Evolutionary conservation across 2,329 filamentous ascomycete species (phyloP), one percentile per base, ranked within the genome.

Genomic region (Blastomyces gilchristii): DNA sequence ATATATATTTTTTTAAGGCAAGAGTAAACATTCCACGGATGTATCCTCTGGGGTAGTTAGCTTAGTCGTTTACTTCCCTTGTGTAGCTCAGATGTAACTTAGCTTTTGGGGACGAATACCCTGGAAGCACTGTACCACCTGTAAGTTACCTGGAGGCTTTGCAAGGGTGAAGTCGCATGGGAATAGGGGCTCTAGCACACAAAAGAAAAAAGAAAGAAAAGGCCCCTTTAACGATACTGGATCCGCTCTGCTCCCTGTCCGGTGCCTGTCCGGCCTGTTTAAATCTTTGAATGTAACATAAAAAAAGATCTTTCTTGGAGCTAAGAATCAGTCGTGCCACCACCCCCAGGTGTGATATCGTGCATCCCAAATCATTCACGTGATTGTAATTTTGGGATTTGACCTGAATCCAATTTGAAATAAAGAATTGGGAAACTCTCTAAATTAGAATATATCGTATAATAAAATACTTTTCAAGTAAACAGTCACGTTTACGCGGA

Each of bases 301-400:
- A 12, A 49, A 49, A 12, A 0, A 22, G n/a, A 22, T 25, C 47
- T 25, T 12, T 49, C 45, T 41, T 41, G 34, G 16, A 57, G 34
- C 53, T 57, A 57, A 57, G 22, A 39, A 39, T 22, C 18, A 28
- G 37, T 58, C 22, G 54, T 58, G 54, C 47, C n/a, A 25, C n/a
- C n/a, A 22, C n/a, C n/a, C 22, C 22, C 18, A 14, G 6, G 22
- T 7, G 54, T 58, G 37, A 58, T 58, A 58, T 28, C 54, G 54
- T 58, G 54, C 54, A 58, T 58, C 37, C 54, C 37, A 58, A 43
- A 6, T 12, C 6, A 14, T 58, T 58, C 54, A 58, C 54, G 54
- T 58, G 54, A 58, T 14, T 25, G 37, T 58, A 43, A 3, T 14
- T 16, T 16, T 25, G 54, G 9, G 34, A n/a, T 22, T 39, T n/a